A percentile compares a stretch with the other conserved stretches of the same genome.
These are phyloP conservation scores for Cercophora samala DNA, from an alignment of 495 filamentous ascomycete species.

Conservation along the genomic window DNA sequence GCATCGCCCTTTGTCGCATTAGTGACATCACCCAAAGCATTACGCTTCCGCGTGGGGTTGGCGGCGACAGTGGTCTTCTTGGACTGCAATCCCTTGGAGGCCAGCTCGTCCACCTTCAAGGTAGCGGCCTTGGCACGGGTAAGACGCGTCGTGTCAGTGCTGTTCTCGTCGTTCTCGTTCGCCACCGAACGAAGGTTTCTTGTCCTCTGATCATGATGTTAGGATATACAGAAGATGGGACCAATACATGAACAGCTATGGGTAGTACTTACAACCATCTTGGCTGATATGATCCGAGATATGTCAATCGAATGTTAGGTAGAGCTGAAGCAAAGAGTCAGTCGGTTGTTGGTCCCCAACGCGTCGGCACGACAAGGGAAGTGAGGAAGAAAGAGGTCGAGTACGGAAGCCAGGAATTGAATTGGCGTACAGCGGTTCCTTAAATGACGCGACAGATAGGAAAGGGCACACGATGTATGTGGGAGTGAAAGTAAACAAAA, in stretches of 20 bases:
- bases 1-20: conserved; percentile 80
- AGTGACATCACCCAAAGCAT: conserved; percentile 88
- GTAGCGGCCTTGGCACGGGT: conserved; percentile 90
- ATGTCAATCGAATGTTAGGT: conserved; percentile 20
- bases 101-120: conserved; percentile 55
- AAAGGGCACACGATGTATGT: background rate
- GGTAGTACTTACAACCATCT: conserved; percentile 50
- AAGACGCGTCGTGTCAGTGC: conserved; percentile 63
- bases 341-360: conserved; percentile 14
- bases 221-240: background rate
- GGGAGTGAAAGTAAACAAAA: background rate
- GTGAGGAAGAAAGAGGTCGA: background rate
- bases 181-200: conserved; percentile 56
- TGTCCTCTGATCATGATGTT: conserved; percentile 17
- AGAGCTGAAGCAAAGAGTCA: conserved; percentile 11
- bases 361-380: conserved; percentile 1
- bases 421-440: background rate
- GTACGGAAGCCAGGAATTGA: background rate
- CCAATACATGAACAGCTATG: background rate
- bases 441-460: conserved; percentile 10
- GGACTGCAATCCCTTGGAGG: conserved; percentile 65
- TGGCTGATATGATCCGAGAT: conserved; percentile 20
- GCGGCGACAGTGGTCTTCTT: conserved; percentile 64
- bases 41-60: conserved; percentile 57
- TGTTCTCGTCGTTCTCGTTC: conserved; percentile 95